Evolutionary conservation across 345 rosid species (phyloP).

Genomic region (Angophora floribunda): DNA sequence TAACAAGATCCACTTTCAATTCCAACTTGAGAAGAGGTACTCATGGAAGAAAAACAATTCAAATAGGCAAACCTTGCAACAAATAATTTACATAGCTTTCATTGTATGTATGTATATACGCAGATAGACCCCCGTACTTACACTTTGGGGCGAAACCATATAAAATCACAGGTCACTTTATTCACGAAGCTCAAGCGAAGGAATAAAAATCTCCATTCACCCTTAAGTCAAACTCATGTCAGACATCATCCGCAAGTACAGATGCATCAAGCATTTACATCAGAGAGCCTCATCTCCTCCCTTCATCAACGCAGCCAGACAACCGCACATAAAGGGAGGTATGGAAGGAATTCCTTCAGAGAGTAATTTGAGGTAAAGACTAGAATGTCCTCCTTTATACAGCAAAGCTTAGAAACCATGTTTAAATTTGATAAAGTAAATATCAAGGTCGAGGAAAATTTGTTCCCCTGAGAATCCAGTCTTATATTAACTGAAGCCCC

Average conservation of each 20-base stretch:
- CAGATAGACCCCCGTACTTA: too few relatives aligned
- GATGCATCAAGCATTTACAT: background rate
- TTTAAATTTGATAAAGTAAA: background rate
- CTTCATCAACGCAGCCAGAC: background rate
- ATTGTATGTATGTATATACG: too few relatives aligned
- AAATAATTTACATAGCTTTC: too few relatives aligned
- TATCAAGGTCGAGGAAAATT: background rate
- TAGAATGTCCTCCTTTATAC: background rate
- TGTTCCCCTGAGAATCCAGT: slow-evolving; percentile 74
- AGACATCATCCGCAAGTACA: background rate
- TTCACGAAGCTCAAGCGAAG: too few relatives aligned
- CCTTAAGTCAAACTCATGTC: too few relatives aligned
- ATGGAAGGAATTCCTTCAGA: background rate
- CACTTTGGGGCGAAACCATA: too few relatives aligned
- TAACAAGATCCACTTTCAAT: too few relatives aligned
- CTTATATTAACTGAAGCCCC: slow-evolving; percentile 87
- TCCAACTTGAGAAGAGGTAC: too few relatives aligned
- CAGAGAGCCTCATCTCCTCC: background rate
- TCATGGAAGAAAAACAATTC: too few relatives aligned
- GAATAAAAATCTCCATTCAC: too few relatives aligned
- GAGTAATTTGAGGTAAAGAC: background rate
- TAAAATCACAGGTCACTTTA: too few relatives aligned
- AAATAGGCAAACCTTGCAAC: too few relatives aligned
- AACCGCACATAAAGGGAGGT: background rate
- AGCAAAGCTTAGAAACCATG: background rate